Base-by-base conservation (phyloP, 495 filamentous ascomycete genomes). In the Neurospora tetrasperma region DNA sequence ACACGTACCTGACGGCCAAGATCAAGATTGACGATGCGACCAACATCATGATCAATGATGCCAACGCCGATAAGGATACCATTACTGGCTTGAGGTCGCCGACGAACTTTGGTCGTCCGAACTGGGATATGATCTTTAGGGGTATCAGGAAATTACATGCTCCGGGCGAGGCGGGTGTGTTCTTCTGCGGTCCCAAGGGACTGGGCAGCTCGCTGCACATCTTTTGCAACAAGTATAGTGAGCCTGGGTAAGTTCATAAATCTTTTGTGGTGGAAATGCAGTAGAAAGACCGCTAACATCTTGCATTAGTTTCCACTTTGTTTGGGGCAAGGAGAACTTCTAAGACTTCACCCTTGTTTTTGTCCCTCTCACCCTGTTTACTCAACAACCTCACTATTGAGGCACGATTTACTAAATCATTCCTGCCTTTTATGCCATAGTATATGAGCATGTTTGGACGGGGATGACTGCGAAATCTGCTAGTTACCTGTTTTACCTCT, bases 1-100 rank as follows among this genome's bases (percentile, higher is more conserved):
- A 90, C 79, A 89, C 88, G 7, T 92, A 93, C 78, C 84, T 93
- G 74, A 92, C 91, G 8, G 88, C 88, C 71, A 92, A 91, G 83
- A 92, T 93, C 83, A 92, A 92, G 84, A 84, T 86, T 14, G 91
- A 93, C 79, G 91, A 93, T 76, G 91, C 91, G 44, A 92, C 90
- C 11, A 92, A 93, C 77, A 93, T 93, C 84, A 92, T 92, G 90
- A 93, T 93, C 83, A 92, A 93, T 81, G 91, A 93, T 74, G 91
- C 90, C 71, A 90, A 93, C 76, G 90, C 91, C 74, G 90, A 93
- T 78, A 90, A 89, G 79, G 90, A 93, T 79, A 87, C 90, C 73
- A 92, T 93, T 75, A 93, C 91, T 6, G 91, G 91, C 71, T 84
- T 93, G 16, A 85, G 91, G 41, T 89, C 90, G 54, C 91, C 91